Base-by-base conservation (phyloP, 2,329 filamentous ascomycete species). In the Sarocladium oryzae region DNA sequence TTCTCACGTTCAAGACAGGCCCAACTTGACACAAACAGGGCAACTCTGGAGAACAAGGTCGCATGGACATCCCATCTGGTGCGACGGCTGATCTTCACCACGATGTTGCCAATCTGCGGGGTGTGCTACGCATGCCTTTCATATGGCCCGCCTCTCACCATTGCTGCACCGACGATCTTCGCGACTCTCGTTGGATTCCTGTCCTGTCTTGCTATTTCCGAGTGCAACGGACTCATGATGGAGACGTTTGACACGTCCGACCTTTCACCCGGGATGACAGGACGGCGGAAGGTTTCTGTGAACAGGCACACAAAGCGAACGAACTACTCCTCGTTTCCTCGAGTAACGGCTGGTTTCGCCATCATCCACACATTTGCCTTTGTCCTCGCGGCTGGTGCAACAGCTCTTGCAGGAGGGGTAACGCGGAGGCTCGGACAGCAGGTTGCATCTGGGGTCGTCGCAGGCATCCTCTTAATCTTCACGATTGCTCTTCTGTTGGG, bases 161-260 rank as follows among this genome's bases (percentile, higher is more conserved):
- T 81, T 51, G 75, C 76, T n/a, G 69, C 84, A 1, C 87, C 86
- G 2, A 82, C 83, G 3, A 62, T 84, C 2, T 82, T 89, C 57
- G 83, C 85, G 0, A 78, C 76, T 1, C 63, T 81, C 3, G 77
- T 89, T 13, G 86, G 85, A 0, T 88, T 88, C 58, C 69, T 89
- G 4, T 85, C 84, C 2, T 84, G 82, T 49, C 76, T 92, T 9
- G 86, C 85, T 1, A 82, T 89, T 41, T 80, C 86, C 2, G 87
- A 91, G 66, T 89, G 86, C 65, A 81, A 85, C 56, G 85, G 86
- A 1, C 69, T 91, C 28, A 78, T 90, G 62, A 90, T 91, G 86
- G 86, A 90, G 61, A 84, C 83, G 0, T 91, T 85, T 63, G 88
- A 91, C 63, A 87, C 83, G n/a, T 88, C 84, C 36, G 88, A 91